Conservation (phyloP, 257 asterid genomes). For the Oldenlandia corymbosa region DNA sequence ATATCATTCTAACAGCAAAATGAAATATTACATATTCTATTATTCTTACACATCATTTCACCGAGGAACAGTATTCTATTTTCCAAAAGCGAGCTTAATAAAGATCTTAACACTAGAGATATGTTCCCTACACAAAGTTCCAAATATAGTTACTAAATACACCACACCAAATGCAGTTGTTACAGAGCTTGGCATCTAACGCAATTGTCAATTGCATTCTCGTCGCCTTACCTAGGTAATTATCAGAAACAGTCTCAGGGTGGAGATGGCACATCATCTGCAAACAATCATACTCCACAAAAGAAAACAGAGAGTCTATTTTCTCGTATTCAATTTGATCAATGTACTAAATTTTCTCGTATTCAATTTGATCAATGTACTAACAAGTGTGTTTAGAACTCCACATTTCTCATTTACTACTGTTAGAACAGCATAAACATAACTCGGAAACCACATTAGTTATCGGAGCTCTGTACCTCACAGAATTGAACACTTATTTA, state of each 20-base stretch:
- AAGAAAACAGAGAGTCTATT: background rate
- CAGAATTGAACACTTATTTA: background rate
- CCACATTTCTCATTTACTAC: background rate
- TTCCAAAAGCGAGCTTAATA: background rate
- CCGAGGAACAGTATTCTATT: background rate
- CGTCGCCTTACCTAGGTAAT: background rate
- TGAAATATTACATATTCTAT: background rate
- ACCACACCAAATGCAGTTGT: background rate
- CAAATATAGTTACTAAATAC: background rate
- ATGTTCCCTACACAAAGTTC: background rate
- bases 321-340: too few species aligned
- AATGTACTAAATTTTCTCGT: too few species aligned
- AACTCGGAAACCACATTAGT: background rate
- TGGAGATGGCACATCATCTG: background rate
- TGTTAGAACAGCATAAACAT: background rate
- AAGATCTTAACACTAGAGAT: background rate
- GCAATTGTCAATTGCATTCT: background rate
- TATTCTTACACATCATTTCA: background rate
- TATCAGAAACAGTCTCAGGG: background rate
- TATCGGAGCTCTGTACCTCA: background rate
- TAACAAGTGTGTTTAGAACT: background rate
- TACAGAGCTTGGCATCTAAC: background rate
- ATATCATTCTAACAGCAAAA: background rate
- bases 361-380: too few species aligned
- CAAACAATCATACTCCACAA: background rate